Evolutionary conservation across 371 early-diverging fungal species (phyloP).

Genomic region (Enteropsectra breve): DNA sequence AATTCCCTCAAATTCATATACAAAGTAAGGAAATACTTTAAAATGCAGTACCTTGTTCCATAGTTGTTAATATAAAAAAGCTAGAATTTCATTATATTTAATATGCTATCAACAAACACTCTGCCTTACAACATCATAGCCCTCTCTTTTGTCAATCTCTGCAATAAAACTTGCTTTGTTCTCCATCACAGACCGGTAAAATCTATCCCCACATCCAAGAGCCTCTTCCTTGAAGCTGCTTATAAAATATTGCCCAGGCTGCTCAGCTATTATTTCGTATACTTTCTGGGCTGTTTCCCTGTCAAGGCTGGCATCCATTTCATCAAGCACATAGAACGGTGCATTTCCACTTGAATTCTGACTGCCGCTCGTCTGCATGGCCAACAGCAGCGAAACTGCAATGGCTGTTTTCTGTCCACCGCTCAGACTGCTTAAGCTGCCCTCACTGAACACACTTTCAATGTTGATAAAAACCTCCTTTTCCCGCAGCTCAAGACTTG

Average conservation of each 20-base stretch:
- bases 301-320: conserved; percentile 98
- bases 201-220: conserved; percentile 46
- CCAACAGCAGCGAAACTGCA: conserved; percentile 88
- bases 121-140: no score
- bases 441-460: conserved; percentile 9
- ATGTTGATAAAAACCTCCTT: conserved; percentile 31
- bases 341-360: no score
- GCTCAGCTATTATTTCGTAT: conserved; percentile 32
- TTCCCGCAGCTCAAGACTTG: neutral
- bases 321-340: conserved; percentile 98
- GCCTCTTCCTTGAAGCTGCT: conserved; percentile 54
- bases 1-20: no score
- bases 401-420: conserved; percentile 98
- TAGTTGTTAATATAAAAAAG: no score
- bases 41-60: no score
- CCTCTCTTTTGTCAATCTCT: conserved; percentile 27
- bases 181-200: conserved; percentile 40
- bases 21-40: no score
- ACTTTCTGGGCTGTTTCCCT: conserved; percentile 22
- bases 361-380: conserved; percentile 91
- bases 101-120: no score
- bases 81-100: no score
- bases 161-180: conserved; percentile 38
- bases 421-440: conserved; percentile 61
- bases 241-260: conserved; percentile 49